Percentiles rank a stretch among this genome's conserved stretches.
These are phyloP conservation scores for Epicoccum nigrum DNA, from an alignment of 2,329 filamentous ascomycete species.

Conservation along the genomic window DNA sequence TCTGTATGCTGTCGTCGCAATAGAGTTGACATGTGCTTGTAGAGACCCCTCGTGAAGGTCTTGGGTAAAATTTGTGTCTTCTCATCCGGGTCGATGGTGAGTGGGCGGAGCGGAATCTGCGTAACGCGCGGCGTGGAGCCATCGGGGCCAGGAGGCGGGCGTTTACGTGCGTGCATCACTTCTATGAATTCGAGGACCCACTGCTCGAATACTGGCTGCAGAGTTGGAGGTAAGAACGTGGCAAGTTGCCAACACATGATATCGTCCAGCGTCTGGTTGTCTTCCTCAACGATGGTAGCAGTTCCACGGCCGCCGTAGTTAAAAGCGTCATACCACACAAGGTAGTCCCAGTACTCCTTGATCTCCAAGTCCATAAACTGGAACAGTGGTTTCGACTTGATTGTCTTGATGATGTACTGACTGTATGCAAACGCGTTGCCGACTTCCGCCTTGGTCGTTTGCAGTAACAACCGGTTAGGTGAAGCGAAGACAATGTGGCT, in stretches of 20 bases:
- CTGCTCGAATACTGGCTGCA: conserved; percentile 86
- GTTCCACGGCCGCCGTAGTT: conserved; percentile 98
- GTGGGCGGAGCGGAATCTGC: conserved; percentile 64
- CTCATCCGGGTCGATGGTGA: conserved; percentile 63
- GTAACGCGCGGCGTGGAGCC: conserved; percentile 61
- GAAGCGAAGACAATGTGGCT: conserved; percentile 96
- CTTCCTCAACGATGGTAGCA: conserved; percentile 74
- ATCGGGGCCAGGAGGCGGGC: conserved; percentile 55
- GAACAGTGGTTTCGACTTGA: conserved; percentile 93
- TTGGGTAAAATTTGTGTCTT: conserved; percentile 75
- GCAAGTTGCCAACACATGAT: conserved; percentile 99
- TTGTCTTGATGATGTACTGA: conserved; percentile 96
- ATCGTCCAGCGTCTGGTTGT: conserved; percentile 82
- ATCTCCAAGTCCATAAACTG: conserved; percentile 97
- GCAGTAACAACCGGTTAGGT: conserved; percentile 84
- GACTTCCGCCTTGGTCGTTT: conserved; percentile 96
- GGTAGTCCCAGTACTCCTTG: conserved; percentile 99
- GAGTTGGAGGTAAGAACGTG: conserved; percentile 78
- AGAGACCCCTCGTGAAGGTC: conserved; percentile 84
- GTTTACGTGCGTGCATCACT: conserved; percentile 88
- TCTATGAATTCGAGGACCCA: conserved; percentile 96
- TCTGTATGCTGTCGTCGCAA: conserved; percentile 86
- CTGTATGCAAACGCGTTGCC: conserved; percentile 96
- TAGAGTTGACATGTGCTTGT: conserved; percentile 84
- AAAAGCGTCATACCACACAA: conserved; percentile 98